These are phyloP conservation scores for Cucurbita moschata DNA, from an alignment of 306 rosid genomes.

Conservation along the genomic window DNA sequence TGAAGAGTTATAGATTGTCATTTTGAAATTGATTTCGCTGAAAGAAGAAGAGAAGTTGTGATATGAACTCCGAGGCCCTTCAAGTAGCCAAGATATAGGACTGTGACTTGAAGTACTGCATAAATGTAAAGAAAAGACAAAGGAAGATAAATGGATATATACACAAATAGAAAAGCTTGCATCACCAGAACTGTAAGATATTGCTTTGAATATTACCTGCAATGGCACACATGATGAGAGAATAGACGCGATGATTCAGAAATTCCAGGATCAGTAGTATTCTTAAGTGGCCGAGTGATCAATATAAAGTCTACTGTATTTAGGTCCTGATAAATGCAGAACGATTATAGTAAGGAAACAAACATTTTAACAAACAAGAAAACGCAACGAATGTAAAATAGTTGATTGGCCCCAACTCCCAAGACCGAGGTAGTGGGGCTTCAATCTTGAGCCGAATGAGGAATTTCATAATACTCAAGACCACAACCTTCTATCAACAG, in stretches of 20 bases:
- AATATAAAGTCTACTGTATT: slow-evolving; percentile 67
- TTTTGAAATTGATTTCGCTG: slow-evolving; percentile 55
- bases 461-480: neutral
- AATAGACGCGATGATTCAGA: slow-evolving; percentile 38
- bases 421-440: too few relatives aligned
- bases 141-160: neutral
- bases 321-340: slow-evolving; percentile 31
- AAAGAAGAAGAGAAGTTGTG: slow-evolving; percentile 64
- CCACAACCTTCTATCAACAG: neutral
- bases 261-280: slow-evolving; percentile 23
- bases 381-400: neutral
- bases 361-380: neutral
- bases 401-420: too few relatives aligned
- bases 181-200: neutral
- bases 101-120: slow-evolving; percentile 54
- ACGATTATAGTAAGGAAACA: neutral
- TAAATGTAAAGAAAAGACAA: neutral
- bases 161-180: neutral
- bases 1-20: slow-evolving; percentile 66
- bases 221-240: slow-evolving; percentile 76
- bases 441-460: neutral
- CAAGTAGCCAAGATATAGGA: slow-evolving; percentile 78
- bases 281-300: slow-evolving; percentile 45
- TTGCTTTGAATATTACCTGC: slow-evolving; percentile 46
- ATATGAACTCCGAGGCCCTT: slow-evolving; percentile 57